These are phyloP conservation scores for Acacia confusa DNA, from an alignment of 306 rosid genomes.

Conservation along the genomic window DNA sequence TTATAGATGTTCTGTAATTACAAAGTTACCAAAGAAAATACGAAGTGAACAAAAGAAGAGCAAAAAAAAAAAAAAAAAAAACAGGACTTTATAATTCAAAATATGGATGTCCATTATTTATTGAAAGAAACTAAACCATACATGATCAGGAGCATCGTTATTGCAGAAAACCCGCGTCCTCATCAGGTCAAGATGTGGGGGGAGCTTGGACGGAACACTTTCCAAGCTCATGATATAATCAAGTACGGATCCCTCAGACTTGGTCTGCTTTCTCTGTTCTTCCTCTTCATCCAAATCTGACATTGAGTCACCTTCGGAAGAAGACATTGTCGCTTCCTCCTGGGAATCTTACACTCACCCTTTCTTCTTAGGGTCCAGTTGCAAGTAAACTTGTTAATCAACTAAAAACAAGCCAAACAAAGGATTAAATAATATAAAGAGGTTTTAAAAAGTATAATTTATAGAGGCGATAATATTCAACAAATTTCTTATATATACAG, in stretches of 20 bases:
- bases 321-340: constrained; percentile 6
- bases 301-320: constrained; percentile 33
- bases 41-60: background rate
- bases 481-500: too few species aligned
- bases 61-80: background rate
- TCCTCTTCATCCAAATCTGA: constrained; percentile 33
- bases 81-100: background rate
- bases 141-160: constrained; percentile 53
- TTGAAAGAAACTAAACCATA: background rate
- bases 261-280: background rate
- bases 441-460: too few species aligned
- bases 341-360: background rate
- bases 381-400: too few species aligned
- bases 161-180: constrained; percentile 51
- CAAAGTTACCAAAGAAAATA: background rate
- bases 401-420: too few species aligned
- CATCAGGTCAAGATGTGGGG: constrained; percentile 43
- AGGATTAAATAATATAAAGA: too few species aligned
- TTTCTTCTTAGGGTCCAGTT: too few species aligned
- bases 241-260: constrained; percentile 15
- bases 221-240: constrained; percentile 52
- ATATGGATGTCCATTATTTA: background rate
- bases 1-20: background rate
- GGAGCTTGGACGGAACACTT: constrained; percentile 43
- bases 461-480: too few species aligned